Conservation (phyloP, 306 rosid genomes). For the Cicer yamashitae region DNA sequence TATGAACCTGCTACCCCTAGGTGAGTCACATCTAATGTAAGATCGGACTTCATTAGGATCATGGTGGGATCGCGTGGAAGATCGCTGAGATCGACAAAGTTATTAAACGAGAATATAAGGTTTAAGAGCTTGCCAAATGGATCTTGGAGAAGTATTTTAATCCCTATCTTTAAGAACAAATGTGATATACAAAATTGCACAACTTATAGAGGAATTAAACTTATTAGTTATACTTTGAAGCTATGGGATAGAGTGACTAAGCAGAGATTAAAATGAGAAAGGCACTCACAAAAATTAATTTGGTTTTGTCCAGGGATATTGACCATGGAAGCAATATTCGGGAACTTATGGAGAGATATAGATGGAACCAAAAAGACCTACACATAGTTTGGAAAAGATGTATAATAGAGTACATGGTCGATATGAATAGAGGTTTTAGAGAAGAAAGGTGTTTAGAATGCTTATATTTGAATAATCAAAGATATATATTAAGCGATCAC, state of each 20-base stretch:
- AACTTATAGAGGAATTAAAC: not conserved
- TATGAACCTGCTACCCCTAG: not conserved
- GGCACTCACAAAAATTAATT: not conserved
- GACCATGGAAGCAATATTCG: not conserved
- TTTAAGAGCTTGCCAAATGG: not conserved
- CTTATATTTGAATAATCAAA: not conserved
- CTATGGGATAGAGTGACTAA: not conserved
- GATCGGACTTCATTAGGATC: not conserved
- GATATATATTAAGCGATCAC: not conserved
- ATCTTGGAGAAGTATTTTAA: not conserved
- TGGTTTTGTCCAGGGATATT: not conserved
- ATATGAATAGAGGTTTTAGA: not conserved
- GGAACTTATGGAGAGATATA: not conserved
- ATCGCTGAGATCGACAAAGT: not conserved
- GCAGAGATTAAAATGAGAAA: not conserved
- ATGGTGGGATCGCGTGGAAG: not conserved
- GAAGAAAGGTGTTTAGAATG: not conserved
- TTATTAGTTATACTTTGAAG: not conserved
- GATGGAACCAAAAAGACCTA: not conserved
- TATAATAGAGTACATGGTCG: not conserved
- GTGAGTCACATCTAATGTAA: not conserved
- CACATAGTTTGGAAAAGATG: not conserved
- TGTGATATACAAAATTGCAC: not conserved
- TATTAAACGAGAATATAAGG: not conserved
- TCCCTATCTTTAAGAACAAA: constrained; percentile 1